These are phyloP conservation scores for Orbilia quercus DNA, from an alignment of 2,329 filamentous ascomycete genomes.

Conservation along the genomic window DNA sequence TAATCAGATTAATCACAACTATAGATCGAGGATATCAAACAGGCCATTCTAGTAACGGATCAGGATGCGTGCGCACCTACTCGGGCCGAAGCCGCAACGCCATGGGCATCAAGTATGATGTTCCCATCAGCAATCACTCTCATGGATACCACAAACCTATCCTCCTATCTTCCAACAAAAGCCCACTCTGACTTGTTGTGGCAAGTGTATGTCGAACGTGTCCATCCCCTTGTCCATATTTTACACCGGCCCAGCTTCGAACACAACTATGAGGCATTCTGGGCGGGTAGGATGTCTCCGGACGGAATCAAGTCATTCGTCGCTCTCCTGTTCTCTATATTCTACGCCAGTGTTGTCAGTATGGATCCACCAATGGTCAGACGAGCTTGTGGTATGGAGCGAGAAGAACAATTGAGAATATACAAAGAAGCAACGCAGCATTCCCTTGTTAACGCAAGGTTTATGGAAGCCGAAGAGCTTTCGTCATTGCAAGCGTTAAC, in stretches of 20 bases:
- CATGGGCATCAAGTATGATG: constrained; percentile 55
- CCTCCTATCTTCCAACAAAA: constrained; percentile 43
- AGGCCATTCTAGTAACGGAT: constrained; percentile 36
- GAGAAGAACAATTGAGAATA: constrained; percentile 44
- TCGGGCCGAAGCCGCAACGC: constrained; percentile 10
- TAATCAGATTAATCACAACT: background rate
- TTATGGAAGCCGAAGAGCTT: constrained; percentile 53
- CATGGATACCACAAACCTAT: constrained; percentile 39
- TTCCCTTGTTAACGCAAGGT: constrained; percentile 45
- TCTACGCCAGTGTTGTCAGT: constrained; percentile 38
- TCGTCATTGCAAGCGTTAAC: constrained; percentile 49
- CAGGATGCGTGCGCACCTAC: constrained; percentile 14
- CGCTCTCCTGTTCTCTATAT: constrained; percentile 47
- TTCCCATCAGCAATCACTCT: constrained; percentile 35
- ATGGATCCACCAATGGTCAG: constrained; percentile 49
- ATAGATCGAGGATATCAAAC: constrained; percentile 54
- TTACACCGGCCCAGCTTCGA: constrained; percentile 45
- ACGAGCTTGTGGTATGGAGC: constrained; percentile 44
- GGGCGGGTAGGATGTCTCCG: constrained; percentile 32
- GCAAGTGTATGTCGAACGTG: constrained; percentile 45
- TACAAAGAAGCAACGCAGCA: constrained; percentile 53
- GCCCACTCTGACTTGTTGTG: constrained; percentile 50
- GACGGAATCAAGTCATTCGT: constrained; percentile 46
- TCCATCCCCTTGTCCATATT: constrained; percentile 47
- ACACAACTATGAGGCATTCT: constrained; percentile 41